Conservation (phyloP, 2,329 filamentous ascomycete genomes). For the Cadophora sp. region DNA sequence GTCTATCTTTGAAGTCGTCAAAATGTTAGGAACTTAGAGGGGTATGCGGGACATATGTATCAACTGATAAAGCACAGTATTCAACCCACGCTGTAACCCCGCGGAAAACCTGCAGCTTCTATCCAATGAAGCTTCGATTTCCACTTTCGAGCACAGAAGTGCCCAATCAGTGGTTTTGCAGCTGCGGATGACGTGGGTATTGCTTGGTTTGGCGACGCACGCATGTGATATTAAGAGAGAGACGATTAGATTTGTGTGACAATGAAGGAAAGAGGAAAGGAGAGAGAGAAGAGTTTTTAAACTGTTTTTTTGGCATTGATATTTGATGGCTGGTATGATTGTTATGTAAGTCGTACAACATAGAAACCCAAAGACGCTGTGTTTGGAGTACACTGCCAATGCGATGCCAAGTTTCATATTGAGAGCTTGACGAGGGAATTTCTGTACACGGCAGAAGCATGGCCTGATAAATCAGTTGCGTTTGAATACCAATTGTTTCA, state of each 20-base stretch:
- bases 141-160: background rate
- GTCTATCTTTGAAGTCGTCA: too few species aligned
- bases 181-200: background rate
- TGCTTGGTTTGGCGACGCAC: too few species aligned
- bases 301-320: background rate
- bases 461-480: too few species aligned
- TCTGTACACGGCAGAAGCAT: too few species aligned
- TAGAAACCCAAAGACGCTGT: background rate
- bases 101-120: background rate
- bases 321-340: background rate
- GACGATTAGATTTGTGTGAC: background rate
- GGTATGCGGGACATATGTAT: too few species aligned
- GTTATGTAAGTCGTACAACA: background rate
- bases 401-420: background rate
- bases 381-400: background rate
- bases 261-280: background rate
- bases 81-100: background rate
- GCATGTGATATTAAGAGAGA: too few species aligned
- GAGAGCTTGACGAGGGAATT: background rate
- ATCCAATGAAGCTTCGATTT: background rate
- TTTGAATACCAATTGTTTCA: too few species aligned
- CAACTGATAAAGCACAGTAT: too few species aligned
- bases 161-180: background rate
- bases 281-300: background rate
- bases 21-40: too few species aligned